These are phyloP conservation scores for Yamadazyma kanchanaburiensis DNA, from an alignment of 1,139 yeast species.

Conservation along the genomic window DNA sequence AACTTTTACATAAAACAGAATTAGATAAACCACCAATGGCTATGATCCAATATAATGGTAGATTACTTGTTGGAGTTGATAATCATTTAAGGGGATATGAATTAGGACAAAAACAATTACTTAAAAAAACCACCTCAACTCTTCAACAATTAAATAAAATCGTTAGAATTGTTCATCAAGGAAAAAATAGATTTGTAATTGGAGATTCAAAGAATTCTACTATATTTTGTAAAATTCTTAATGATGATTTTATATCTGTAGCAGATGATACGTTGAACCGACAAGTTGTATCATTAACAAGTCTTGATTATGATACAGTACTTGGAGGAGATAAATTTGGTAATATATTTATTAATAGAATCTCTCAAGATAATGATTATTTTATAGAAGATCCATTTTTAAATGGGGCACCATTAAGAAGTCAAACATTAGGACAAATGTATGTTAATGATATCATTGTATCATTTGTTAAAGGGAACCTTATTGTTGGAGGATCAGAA, in stretches of 20 bases:
- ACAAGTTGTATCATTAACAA: conserved; percentile 56
- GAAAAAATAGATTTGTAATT: conserved; percentile 54
- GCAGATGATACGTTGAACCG: conserved; percentile 71
- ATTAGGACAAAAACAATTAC: conserved; percentile 74
- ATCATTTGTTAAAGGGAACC: conserved; percentile 50
- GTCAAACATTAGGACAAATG: conserved; percentile 57
- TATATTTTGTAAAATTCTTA: conserved; percentile 53
- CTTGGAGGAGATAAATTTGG: conserved; percentile 93
- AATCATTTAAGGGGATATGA: conserved; percentile 61
- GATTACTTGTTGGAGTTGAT: conserved; percentile 58
- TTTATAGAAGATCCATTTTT: conserved; percentile 17
- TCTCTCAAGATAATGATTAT: conserved; percentile 42
- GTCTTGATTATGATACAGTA: conserved; percentile 73
- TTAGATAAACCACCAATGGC: conserved; percentile 50
- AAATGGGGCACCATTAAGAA: conserved; percentile 54
- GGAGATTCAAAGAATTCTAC: conserved; percentile 67
- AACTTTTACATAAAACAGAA: conserved; percentile 60
- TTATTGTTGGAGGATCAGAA: conserved; percentile 64
- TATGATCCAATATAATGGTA: conserved; percentile 56
- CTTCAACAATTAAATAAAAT: conserved; percentile 42
- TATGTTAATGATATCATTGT: conserved; percentile 71
- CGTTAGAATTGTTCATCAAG: conserved; percentile 49
- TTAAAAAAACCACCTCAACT: conserved; percentile 56
- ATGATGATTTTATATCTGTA: conserved; percentile 55
- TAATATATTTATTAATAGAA: conserved; percentile 63